Base-by-base conservation (phyloP, 495 filamentous ascomycete species). In the Penicillium simplicissimum region DNA sequence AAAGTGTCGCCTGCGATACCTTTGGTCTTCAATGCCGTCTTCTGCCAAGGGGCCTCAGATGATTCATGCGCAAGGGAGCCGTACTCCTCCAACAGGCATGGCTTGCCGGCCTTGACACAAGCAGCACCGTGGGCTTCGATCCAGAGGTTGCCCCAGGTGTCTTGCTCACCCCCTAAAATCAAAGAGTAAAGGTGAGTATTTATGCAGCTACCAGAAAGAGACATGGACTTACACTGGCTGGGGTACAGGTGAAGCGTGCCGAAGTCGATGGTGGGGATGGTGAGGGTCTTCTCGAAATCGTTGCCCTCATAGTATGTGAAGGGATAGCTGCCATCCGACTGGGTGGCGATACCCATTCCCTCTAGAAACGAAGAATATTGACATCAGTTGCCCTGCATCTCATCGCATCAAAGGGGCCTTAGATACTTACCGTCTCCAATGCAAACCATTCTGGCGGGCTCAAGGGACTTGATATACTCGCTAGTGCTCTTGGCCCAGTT, bases 191-290 rank as follows among this genome's bases (percentile, higher is more conserved):
- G 17, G 48, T 31, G 14, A 52, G n/a, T 52, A 34, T 34, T n/a
- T 9, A 14, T 11, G 0, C 1, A 52, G 6, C 2, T 23, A 23
- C 9, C 1, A 9, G 33, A 17, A 8, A 4, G 28, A 2, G 23
- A 28, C n/a, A 21, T n/a, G 8, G 42, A 52, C 48, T 52, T 28
- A 52, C 48, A 52, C n/a, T 52, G 48, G 31, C 48, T 52, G 0
- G 87, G 85, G 71, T 90, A 90, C 49, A 84, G 70, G 66, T 90
- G 88, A 68, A 89, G 83, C 2, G 84, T 85, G 34, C 82, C 86
- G 65, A 87, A 90, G 66, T 90, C 87, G 49, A 90, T 79, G 11
- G 77, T 84, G 4, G 75, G 38, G 43, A 90, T 78, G 25, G 65
- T 63, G 5, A 90, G 72, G 64, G 88, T 85, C 53, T 70, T 74